phyloP scores from a whole-genome alignment of 495 filamentous ascomycete species.

The Tetracladium setigerum region DNA sequence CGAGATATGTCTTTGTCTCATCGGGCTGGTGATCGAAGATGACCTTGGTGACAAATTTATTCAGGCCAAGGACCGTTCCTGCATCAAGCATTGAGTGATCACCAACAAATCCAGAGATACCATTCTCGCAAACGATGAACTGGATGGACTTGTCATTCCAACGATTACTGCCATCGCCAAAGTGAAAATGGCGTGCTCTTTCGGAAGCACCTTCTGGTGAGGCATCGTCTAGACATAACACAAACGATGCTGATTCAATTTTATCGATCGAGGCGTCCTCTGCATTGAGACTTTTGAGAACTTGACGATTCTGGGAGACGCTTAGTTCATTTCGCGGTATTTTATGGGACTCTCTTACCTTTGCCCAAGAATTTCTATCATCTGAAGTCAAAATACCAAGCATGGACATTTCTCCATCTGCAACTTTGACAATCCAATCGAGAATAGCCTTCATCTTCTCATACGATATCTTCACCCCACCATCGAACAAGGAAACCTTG shows the following conservation, averaged over 20 bases:
- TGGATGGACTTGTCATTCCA: conserved; percentile 72
- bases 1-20: background rate
- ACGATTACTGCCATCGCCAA: conserved; percentile 61
- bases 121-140: conserved; percentile 69
- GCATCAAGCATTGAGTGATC: conserved; percentile 78
- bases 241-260: conserved; percentile 32
- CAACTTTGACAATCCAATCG: conserved; percentile 13
- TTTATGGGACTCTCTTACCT: conserved; percentile 4
- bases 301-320: conserved; percentile 22
- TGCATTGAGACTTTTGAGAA: conserved; percentile 1
- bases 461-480: conserved; percentile 1
- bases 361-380: conserved; percentile 24
- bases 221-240: conserved; percentile 66
- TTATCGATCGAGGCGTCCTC: conserved; percentile 20
- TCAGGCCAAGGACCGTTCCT: conserved; percentile 36
- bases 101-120: conserved; percentile 62
- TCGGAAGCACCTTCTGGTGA: conserved; percentile 60
- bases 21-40: conserved; percentile 8
- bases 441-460: conserved; percentile 8
- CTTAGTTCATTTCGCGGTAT: background rate
- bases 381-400: conserved; percentile 24
- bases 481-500: conserved; percentile 18
- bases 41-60: conserved; percentile 8
- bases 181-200: conserved; percentile 61
- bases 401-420: conserved; percentile 8